Percentiles rank a stretch among this genome's conserved stretches.
Evolutionary conservation across 805 yeast species (phyloP).

Genomic region (Candida suzukii): DNA sequence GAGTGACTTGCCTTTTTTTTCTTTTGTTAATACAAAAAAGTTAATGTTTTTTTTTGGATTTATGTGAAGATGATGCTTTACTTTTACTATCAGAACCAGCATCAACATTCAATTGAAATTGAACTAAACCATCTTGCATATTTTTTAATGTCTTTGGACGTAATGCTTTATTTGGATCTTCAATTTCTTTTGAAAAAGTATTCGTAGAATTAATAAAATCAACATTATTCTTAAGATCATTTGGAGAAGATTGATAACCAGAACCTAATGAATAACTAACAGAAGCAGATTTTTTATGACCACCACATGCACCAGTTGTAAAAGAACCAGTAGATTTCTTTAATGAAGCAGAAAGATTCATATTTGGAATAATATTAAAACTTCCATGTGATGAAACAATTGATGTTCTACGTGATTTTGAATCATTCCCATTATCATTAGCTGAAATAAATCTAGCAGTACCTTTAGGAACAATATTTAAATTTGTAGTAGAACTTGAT

Average conservation of each 20-base stretch:
- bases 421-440: not conserved
- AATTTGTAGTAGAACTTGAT: too few species aligned
- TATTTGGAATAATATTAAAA: not conserved
- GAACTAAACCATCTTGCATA: slow-evolving; percentile 25
- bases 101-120: slow-evolving; percentile 18
- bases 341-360: not conserved
- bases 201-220: slow-evolving; percentile 23
- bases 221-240: slow-evolving; percentile 11
- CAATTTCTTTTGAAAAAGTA: slow-evolving; percentile 23
- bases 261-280: not conserved
- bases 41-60: too few species aligned
- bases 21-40: too few species aligned
- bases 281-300: not conserved
- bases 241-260: not conserved
- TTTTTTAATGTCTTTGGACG: slow-evolving; percentile 21
- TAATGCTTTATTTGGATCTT: not conserved
- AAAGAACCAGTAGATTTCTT: not conserved
- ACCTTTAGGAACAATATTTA: not conserved
- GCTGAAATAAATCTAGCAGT: not conserved
- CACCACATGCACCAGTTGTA: not conserved
- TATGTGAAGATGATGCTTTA: not conserved
- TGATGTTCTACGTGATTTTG: not conserved
- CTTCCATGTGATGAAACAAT: not conserved
- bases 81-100: too few species aligned
- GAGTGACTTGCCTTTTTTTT: too few species aligned